Evolutionary conservation across 2,329 filamentous ascomycete genomes (phyloP).

Genomic region (Cladosporium colombiae): DNA sequence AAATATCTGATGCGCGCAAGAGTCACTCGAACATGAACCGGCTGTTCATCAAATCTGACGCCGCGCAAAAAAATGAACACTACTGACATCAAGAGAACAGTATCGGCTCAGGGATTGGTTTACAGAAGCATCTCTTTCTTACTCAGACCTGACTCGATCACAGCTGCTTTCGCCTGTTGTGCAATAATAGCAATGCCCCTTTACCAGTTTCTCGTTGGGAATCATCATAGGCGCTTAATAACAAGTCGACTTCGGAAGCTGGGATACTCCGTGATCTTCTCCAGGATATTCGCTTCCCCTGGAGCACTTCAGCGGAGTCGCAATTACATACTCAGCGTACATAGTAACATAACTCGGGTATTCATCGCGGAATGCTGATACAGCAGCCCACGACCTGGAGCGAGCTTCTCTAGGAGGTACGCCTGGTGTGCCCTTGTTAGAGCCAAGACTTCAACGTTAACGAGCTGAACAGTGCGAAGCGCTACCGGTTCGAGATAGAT

Average conservation of each 20-base stretch:
- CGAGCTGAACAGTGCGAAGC: slow-evolving; percentile 1
- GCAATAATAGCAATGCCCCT: neutral
- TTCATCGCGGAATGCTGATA: neutral
- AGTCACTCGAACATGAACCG: no score
- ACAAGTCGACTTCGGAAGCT: neutral
- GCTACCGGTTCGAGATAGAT: slow-evolving; percentile 12
- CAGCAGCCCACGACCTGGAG: neutral
- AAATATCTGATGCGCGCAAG: neutral
- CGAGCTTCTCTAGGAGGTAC: neutral
- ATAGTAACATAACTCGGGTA: neutral
- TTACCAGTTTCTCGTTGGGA: neutral
- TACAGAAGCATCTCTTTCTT: neutral
- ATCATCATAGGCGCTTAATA: neutral
- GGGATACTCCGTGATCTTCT: neutral
- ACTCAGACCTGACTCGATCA: neutral
- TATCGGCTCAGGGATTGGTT: neutral
- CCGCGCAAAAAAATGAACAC: no score
- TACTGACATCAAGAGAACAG: neutral
- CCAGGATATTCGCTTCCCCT: neutral
- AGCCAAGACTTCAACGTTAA: slow-evolving; percentile 6
- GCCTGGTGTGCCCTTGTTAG: neutral
- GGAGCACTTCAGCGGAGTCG: neutral
- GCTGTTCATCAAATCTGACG: no score
- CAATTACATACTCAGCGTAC: neutral
- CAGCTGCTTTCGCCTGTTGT: neutral